Evolutionary conservation across 2,329 filamentous ascomycete species (phyloP).

Genomic region (Zymoseptoria passerinii): DNA sequence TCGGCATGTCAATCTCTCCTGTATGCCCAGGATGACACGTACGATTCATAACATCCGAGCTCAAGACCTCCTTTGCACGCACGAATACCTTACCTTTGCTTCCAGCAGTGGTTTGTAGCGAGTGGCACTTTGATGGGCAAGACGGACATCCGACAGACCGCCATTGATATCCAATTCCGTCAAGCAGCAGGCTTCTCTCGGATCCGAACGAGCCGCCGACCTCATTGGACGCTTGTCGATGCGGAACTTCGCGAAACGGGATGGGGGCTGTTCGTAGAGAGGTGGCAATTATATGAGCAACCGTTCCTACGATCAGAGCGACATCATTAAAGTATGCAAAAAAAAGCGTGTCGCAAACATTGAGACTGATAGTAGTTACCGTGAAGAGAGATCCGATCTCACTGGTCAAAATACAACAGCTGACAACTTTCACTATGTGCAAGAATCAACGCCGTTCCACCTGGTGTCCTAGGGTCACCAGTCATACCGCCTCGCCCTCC

Average conservation of each 20-base stretch:
- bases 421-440: too few species aligned
- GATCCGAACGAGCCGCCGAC: background rate
- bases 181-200: background rate
- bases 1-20: background rate
- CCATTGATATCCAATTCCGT: background rate
- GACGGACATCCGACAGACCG: too few species aligned
- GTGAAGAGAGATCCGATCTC: too few species aligned
- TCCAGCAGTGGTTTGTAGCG: background rate
- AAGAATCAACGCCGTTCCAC: too few species aligned
- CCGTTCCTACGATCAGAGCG: background rate
- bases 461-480: background rate
- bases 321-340: too few species aligned
- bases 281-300: background rate
- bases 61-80: background rate
- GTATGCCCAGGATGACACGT: background rate
- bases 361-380: background rate
- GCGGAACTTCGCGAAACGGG: background rate
- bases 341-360: background rate
- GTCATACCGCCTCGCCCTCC: constrained; percentile 14
- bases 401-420: too few species aligned
- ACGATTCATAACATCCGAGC: background rate
- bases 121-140: background rate
- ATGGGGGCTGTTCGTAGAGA: background rate
- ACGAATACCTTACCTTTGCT: background rate
- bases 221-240: background rate